Evolutionary conservation across 2,329 filamentous ascomycete genomes (phyloP), one percentile per base, ranked within the genome.

Genomic region (Alternaria incomplexa): DNA sequence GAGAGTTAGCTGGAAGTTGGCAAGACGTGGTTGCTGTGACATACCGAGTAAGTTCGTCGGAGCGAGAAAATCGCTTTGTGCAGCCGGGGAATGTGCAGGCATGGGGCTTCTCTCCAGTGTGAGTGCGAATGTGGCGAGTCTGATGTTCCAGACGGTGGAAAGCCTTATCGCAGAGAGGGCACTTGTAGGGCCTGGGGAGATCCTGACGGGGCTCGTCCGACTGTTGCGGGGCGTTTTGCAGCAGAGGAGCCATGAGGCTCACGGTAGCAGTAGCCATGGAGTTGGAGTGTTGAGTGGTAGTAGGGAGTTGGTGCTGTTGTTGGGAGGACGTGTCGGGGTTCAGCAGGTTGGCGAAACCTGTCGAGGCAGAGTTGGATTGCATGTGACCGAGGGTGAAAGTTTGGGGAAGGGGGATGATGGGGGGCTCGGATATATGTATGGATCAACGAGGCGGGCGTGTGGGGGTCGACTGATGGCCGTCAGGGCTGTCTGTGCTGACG

Each of bases 81-180:
- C 95, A 98, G 73, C 94, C 93, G 5, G 93, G 93, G 77, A 95
- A 97, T 80, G 93, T 90, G 88, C 95, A 99, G 66, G 92, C 94
- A 77, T 98, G 96, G 51, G 95, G 95, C 86, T 98, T 99, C 85
- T 99, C 95, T 75, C 95, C 96, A 0, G 95, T 99, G 82, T 99
- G 95, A 7, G 96, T 98, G 75, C 95, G 90, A 78, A 98, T 98
- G 82, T 99, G 95, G 74, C 90, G 83, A 63, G 88, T 91, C 86
- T 97, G 95, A 81, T 98, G 95, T 85, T 98, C 95, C 45, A 99
- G 87, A 67, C 96, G 93, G 85, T 98, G 96, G 84, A 99, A 99
- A 64, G 96, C 95, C 87, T 97, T 97, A 76, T 97, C 95, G 85
- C 96, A 99, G 67, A 99, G 88, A 64, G 95, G 94, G 82, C 95